Base-by-base conservation (phyloP, 1,139 yeast genomes). In the Protomyces lactucae-debilis region DNA sequence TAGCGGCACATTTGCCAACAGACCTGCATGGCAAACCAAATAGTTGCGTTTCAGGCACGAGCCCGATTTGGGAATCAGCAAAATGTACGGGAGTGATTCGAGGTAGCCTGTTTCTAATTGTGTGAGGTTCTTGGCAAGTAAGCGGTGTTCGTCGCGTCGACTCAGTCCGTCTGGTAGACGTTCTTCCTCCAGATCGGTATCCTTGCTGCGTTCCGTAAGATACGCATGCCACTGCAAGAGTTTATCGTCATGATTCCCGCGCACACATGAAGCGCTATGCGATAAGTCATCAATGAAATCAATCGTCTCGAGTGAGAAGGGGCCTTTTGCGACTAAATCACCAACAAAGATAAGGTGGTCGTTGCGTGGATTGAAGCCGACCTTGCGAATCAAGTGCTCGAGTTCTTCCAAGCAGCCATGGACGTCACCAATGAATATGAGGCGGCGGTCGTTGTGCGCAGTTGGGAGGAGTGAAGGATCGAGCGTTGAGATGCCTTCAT, bases 231-330 rank as follows among this genome's bases (percentile, higher is more conserved):
- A 76, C 64, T 82, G 79, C 68, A 88, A 71, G 18, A 86, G 81
- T 68, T 83, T 84, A 70, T 85, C 80, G 73, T 92, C 98, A 74
- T 92, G 97, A 76, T 92, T 92, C 0, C 98, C 98, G 68, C 95
- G 76, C 2, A 92, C 84, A 73, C 96, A 91, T 60, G 83, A 84
- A 18, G 88, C 81, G 3, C 82, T 76, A 21, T 74, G 67, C 36
- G 74, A 72, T 55, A 85, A 80, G 53, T 89, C 57, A 55, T 52
- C 57, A 18, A 59, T 85, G 70, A 76, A 86, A 66, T 90, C 87
- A 36, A 90, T 73, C 3, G 90, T 89, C 61, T 82, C 83, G 14
- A 82, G 68, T 0, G 96, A 87, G 67, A 87, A 84, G 0, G 88
- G 87, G 0, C 98, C 98, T 73, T 91, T 92, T 65, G 92, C 81